Evolutionary conservation across 1,284 basidiomycete genomes (phyloP), one percentile per base, ranked within the genome.

Genomic region (Ganoderma boninense): DNA sequence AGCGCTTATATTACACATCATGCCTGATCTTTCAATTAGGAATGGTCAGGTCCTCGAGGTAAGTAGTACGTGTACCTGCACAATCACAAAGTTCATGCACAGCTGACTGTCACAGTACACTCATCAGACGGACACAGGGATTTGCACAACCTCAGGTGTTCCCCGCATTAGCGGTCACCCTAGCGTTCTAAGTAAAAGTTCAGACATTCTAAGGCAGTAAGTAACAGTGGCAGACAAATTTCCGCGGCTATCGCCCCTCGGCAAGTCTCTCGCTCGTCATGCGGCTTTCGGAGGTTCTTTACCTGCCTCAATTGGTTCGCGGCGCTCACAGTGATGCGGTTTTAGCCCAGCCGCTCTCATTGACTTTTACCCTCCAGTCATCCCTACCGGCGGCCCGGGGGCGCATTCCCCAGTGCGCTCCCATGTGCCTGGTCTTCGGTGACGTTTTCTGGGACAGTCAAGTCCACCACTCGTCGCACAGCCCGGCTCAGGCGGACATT

Each of bases 401-500:
- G 26, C 14, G 32, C 8, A 35, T 32, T 18, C 13, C 11, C 32
- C 32, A 35, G 29, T 23, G 35, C 57, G n/a, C 57, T 60, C 35
- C 38, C 57, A 60, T 60, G 57, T 60, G n/a, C 57, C 32, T 40
- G 35, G 10, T 13, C 32, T n/a, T 35, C 11, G 57, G 57, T 60
- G 18, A 60, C 57, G 57, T 40, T 23, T 20, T 32, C 8, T 11
- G 8, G 35, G 57, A 40, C 38, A 40, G n/a, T 61, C 38, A 23
- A 23, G 13, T 61, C 29, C 35, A 10, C 59, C 29, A 42, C 42
- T 42, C 20, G 13, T 42, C 59, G 32, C 59, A 61, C 59, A 23
- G 11, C 46, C 65, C 65, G 65, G 43, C 18, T 35, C 32, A 43
- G 32, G 40, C 66, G 66, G 66, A 67, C 66, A 35, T 63, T 63